Evolutionary conservation across 441 rosid genomes (phyloP), one percentile per base, ranked within the genome.

Genomic region (Syzygium syzygioides): DNA sequence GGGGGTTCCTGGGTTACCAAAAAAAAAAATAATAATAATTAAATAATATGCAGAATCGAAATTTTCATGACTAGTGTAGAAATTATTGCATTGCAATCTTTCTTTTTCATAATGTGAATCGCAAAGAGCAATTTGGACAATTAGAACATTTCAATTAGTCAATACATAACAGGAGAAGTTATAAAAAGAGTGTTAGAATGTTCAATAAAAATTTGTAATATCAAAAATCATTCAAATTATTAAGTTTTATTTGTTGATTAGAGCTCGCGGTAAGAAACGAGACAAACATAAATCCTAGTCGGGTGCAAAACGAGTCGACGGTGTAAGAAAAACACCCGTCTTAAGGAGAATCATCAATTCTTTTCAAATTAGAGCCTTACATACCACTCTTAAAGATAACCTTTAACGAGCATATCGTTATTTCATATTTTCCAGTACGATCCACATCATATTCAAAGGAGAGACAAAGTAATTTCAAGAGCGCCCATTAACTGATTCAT

Each of bases 401-500:
- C 13, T 4, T 25, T 25, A 57, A 57, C 12, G 14, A 11, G 2
- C 12, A 53, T 3, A 53, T 53, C 23, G 25, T 25, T 11, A 23
- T 56, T 56, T 23, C 23, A 9, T 9, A 52, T 56, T 56, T 56
- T 3, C 45, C 48, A 9, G 1, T 7, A 20, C 10, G 7, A 68
- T 68, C 48, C 37, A 10, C 14, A 2, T 34, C 80, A 10, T 3
- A 68, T 34, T 19, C 26, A 68, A 68, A 34, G 1, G 28, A 57
- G 0, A 57, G 6, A 25, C 6, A 0, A 57, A 55, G 12, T 55
- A 19, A 9, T 57, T 57, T 25, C 28, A 2, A 68, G 26, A 34
- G 14, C 9, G 11, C 15, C 26, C 37, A 19, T 5, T 4, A 5
- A 13, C 41, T 37, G 9, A 6, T 0, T 7, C 8, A 1, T 23